phyloP scores from a whole-genome alignment of 2,329 filamentous ascomycete species.

The Fusarium pseudocircinatum region DNA sequence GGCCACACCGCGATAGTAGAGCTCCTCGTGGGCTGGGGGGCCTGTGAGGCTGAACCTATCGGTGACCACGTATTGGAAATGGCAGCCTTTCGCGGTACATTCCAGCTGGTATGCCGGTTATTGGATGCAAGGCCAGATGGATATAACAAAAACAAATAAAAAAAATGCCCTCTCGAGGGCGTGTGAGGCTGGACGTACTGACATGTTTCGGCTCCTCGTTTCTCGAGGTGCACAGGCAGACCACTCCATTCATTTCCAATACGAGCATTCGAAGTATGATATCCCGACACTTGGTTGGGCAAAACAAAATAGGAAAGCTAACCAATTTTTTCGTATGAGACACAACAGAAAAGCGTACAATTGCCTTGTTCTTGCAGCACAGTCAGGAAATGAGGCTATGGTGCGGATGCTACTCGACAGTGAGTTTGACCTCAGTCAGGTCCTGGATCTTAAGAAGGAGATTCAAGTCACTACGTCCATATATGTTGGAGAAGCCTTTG shows the following conservation, averaged over 20 bases:
- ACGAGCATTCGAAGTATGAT: no score
- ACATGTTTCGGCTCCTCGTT: background rate
- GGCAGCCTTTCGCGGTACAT: background rate
- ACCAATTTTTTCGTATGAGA: no score
- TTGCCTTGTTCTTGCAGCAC: background rate
- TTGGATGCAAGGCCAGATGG: background rate
- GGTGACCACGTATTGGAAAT: background rate
- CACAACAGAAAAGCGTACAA: no score
- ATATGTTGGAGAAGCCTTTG: background rate
- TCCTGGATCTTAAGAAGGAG: background rate
- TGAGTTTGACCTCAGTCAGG: background rate
- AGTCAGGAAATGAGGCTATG: background rate
- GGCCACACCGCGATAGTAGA: background rate
- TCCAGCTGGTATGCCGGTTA: background rate
- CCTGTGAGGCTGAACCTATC: background rate
- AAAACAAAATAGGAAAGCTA: no score
- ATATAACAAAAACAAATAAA: accelerated
- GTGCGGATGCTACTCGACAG: background rate
- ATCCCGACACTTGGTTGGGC: no score
- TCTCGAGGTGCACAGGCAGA: background rate
- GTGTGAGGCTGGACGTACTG: background rate
- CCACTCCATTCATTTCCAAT: no score
- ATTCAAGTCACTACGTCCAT: background rate
- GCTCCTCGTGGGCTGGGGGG: background rate
- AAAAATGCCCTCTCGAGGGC: background rate